These are phyloP conservation scores for Aspergillus bombycis DNA, from an alignment of 2,329 filamentous ascomycete genomes.

Conservation along the genomic window DNA sequence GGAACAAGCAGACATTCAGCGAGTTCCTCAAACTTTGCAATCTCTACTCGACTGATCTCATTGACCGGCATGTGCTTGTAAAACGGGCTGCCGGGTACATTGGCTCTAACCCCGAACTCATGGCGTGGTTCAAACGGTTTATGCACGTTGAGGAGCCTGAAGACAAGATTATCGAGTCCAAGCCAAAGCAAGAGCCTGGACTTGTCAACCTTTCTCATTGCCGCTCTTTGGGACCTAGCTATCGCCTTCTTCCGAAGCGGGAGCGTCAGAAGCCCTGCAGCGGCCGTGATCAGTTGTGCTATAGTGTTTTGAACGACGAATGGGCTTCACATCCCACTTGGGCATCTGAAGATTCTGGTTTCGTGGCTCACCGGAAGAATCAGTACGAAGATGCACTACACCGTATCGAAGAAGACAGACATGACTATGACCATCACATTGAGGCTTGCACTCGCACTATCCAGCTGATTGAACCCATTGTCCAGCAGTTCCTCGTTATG, in stretches of 20 bases:
- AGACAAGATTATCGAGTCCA: constrained; percentile 78
- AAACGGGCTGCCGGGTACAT: constrained; percentile 85
- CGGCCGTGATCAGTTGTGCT: constrained; percentile 91
- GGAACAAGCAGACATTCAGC: constrained; percentile 88
- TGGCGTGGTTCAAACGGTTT: constrained; percentile 84
- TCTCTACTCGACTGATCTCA: constrained; percentile 88
- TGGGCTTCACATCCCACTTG: constrained; percentile 99
- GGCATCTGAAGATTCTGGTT: constrained; percentile 97
- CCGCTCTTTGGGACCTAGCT: constrained; percentile 92
- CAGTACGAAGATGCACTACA: constrained; percentile 92
- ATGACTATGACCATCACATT: constrained; percentile 98
- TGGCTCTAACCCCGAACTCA: constrained; percentile 83
- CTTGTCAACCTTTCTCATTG: constrained; percentile 94
- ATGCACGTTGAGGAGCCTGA: constrained; percentile 72
- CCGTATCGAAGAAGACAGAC: constrained; percentile 94
- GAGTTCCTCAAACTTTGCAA: constrained; percentile 98
- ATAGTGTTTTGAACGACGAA: constrained; percentile 90
- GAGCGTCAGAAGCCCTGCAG: constrained; percentile 91
- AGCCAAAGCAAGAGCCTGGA: constrained; percentile 70
- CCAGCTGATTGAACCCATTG: constrained; percentile 91
- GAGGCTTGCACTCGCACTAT: constrained; percentile 94
- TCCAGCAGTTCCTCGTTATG: constrained; percentile 85
- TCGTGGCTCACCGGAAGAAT: constrained; percentile 97
- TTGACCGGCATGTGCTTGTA: constrained; percentile 80
- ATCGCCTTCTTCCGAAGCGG: constrained; percentile 85